Base-by-base conservation (phyloP, 805 yeast genomes). In the Metschnikowia matae region DNA sequence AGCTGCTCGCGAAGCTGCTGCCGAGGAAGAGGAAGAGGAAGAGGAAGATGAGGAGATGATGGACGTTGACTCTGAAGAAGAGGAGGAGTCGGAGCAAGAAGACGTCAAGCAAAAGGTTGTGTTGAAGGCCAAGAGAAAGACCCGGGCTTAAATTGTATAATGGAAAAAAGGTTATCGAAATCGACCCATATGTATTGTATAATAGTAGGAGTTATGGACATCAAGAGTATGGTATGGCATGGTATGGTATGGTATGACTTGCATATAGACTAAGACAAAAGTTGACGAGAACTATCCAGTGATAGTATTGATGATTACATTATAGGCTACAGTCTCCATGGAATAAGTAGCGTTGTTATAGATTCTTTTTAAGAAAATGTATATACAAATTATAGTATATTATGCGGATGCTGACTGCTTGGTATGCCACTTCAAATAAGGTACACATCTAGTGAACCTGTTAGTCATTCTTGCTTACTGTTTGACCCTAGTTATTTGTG, bases 61-160 rank as follows among this genome's bases (percentile, higher is more conserved):
- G 56, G 86, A 82, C 59, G 59, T 56, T 59, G 73, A 65, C 54
- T 51, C 62, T 35, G 74, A 73, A 54, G 67, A 67, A 42, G 81
- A 77, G 58, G 67, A 73, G 48, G 77, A 42, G 31, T 33, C 38
- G 14, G 45, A 42, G 23, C 77, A 68, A 62, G 73, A 70, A 60
- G 57, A 58, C 66, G 76, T 72, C 62, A 79, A 78, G 62, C 77
- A 76, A 63, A 79, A 78, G 76, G 80, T 84, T 21, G 62, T 79
- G 63, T 77, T 83, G 70, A 85, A 79, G 80, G 84, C 84, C 74
- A 82, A 80, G 75, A 73, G 79, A 65, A 70, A 67, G 61, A 55
- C 56, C 42, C 62, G 60, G 32, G 60, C 60, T 40, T 58, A 50
- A 39, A 44, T 40, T 44, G 46, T 44, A 36, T 36, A 26, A 23